Percentiles rank a stretch among this genome's conserved stretches.
phyloP scores from a whole-genome alignment of 371 early-diverging fungal genomes.

The Mucor piriformis region DNA sequence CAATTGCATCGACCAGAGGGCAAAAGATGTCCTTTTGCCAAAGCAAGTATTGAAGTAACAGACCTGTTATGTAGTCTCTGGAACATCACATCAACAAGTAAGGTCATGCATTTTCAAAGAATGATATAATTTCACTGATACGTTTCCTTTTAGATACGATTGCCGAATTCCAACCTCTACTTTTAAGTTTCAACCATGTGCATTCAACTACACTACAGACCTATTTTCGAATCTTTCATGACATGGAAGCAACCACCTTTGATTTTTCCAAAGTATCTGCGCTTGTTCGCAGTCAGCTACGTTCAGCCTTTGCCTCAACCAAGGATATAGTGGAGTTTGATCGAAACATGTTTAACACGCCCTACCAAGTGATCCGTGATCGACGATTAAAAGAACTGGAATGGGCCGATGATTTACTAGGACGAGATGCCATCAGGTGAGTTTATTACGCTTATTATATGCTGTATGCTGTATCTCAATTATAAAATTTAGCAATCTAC shows the following conservation, averaged over 20 bases:
- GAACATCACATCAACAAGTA: slow-evolving; percentile 70
- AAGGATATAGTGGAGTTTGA: slow-evolving; percentile 59
- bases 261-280: slow-evolving; percentile 68
- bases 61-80: slow-evolving; percentile 72
- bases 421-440: slow-evolving; percentile 67
- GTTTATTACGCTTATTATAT: too few relatives aligned
- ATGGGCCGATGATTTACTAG: slow-evolving; percentile 69
- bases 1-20: slow-evolving; percentile 63
- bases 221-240: slow-evolving; percentile 66
- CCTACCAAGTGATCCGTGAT: slow-evolving; percentile 67
- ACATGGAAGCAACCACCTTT: slow-evolving; percentile 67
- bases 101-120: too few relatives aligned
- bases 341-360: slow-evolving; percentile 64
- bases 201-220: slow-evolving; percentile 60
- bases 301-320: slow-evolving; percentile 44
- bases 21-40: slow-evolving; percentile 67
- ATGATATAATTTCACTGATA: background rate
- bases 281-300: slow-evolving; percentile 56
- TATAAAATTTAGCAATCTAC: slow-evolving; percentile 56
- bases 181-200: slow-evolving; percentile 64
- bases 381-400: slow-evolving; percentile 72
- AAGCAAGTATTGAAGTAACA: slow-evolving; percentile 69
- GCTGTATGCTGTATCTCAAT: too few relatives aligned
- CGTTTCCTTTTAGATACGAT: slow-evolving; percentile 33
- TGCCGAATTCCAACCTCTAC: slow-evolving; percentile 66